Conservation (phyloP, 768 basidiomycete genomes). For the Hygrocybe punicea region DNA sequence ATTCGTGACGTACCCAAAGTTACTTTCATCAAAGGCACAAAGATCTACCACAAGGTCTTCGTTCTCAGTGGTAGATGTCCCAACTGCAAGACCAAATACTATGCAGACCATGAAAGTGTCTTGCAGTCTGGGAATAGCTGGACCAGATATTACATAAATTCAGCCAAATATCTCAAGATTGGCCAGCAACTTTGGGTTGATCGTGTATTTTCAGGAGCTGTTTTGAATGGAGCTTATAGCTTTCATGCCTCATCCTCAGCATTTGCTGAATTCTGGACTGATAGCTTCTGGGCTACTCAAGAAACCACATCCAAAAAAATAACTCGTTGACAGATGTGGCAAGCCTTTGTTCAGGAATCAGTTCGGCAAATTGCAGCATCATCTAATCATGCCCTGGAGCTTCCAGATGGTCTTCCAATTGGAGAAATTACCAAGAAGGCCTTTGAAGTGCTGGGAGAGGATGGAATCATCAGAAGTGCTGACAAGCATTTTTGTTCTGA, state of each 20-base stretch:
- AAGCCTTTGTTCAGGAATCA: conserved; percentile 21
- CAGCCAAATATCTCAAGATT: conserved; percentile 14
- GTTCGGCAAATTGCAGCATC: conserved; percentile 13
- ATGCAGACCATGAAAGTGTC: conserved; percentile 19
- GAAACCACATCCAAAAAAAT: not conserved
- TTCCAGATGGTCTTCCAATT: conserved; percentile 8
- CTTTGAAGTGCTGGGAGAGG: conserved; percentile 7
- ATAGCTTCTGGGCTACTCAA: conserved; percentile 5
- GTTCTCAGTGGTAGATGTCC: conserved; percentile 16
- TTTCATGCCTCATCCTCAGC: conserved; percentile 20
- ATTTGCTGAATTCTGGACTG: conserved; percentile 15
- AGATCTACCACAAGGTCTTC: conserved; percentile 3
- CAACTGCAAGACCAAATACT: conserved; percentile 13
- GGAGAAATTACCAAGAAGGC: conserved; percentile 11
- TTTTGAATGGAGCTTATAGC: conserved; percentile 16
- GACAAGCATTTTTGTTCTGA: conserved; percentile 9
- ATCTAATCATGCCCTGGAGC: not conserved
- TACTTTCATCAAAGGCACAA: too few relatives aligned
- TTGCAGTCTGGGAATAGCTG: not conserved
- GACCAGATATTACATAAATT: conserved; percentile 7
- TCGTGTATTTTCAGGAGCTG: conserved; percentile 11
- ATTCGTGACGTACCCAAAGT: too few relatives aligned
- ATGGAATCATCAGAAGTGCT: conserved; percentile 12
- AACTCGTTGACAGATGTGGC: conserved; percentile 15
- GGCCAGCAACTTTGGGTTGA: conserved; percentile 15